These are phyloP conservation scores for Nothophaeocryptopus gaeumannii DNA, from an alignment of 2,329 filamentous ascomycete genomes.

Conservation along the genomic window DNA sequence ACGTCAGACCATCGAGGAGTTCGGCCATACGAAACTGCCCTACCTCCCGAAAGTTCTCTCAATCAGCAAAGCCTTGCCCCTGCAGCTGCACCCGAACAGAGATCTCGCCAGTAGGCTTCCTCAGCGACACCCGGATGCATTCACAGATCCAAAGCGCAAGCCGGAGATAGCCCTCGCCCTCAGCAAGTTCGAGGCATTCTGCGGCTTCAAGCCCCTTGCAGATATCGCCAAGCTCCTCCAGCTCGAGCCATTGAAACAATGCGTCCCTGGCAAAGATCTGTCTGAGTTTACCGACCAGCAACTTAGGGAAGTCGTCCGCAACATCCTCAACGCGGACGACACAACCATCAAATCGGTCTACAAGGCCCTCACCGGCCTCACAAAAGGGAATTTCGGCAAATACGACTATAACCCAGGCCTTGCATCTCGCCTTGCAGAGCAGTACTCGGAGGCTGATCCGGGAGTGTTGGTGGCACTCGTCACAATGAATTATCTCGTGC, in stretches of 20 bases:
- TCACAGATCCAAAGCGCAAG: slow-evolving; percentile 73
- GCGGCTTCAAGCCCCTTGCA: slow-evolving; percentile 66
- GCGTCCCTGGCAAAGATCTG: slow-evolving; percentile 49
- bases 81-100: slow-evolving; percentile 74
- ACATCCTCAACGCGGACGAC: slow-evolving; percentile 55
- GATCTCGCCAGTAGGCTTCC: slow-evolving; percentile 63
- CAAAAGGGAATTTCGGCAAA: slow-evolving; percentile 49
- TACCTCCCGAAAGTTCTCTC: slow-evolving; percentile 75
- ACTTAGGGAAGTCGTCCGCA: slow-evolving; percentile 55
- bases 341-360: slow-evolving; percentile 54
- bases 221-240: slow-evolving; percentile 60
- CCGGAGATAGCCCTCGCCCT: slow-evolving; percentile 75
- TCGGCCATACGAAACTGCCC: slow-evolving; percentile 62
- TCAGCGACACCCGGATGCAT: slow-evolving; percentile 61
- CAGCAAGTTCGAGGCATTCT: slow-evolving; percentile 70
- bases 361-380: slow-evolving; percentile 49
- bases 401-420: slow-evolving; percentile 62
- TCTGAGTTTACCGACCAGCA: slow-evolving; percentile 61
- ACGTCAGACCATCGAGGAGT: slow-evolving; percentile 57
- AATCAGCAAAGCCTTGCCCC: slow-evolving; percentile 69
- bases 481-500: slow-evolving; percentile 70
- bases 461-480: slow-evolving; percentile 67
- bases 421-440: slow-evolving; percentile 60
- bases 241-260: slow-evolving; percentile 54
- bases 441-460: slow-evolving; percentile 63